phyloP scores from a whole-genome alignment of 345 rosid genomes.

The Gossypium mustelinum region DNA sequence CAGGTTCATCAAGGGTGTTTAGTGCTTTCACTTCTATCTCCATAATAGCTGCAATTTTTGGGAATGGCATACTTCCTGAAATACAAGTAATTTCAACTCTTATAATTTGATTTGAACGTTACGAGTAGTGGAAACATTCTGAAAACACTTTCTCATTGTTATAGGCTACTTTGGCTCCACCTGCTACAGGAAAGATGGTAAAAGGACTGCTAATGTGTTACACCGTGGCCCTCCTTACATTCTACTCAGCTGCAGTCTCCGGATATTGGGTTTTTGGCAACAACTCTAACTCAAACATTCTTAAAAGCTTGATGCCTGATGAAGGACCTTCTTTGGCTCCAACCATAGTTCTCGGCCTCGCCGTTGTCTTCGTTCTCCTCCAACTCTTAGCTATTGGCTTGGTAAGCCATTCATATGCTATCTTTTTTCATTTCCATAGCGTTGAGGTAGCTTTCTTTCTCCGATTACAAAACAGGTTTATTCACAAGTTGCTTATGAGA shows the following conservation, averaged over 20 bases:
- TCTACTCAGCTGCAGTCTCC: constrained; percentile 73
- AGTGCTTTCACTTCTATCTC: constrained; percentile 92
- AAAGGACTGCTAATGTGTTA: constrained; percentile 91
- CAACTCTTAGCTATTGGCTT: constrained; percentile 96
- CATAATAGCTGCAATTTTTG: constrained; percentile 85
- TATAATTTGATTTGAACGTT: neutral
- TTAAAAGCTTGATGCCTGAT: constrained; percentile 84
- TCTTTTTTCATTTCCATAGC: neutral
- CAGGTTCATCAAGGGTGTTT: constrained; percentile 56
- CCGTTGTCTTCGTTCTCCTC: constrained; percentile 66
- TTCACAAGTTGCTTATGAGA: constrained; percentile 96
- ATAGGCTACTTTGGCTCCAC: constrained; percentile 98
- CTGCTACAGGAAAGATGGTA: constrained; percentile 94
- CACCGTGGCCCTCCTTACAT: constrained; percentile 60
- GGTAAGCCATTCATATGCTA: constrained; percentile 38
- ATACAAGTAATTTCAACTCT: constrained; percentile 53
- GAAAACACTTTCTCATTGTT: constrained; percentile 3
- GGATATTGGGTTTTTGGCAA: constrained; percentile 85
- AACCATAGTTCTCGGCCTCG: constrained; percentile 66
- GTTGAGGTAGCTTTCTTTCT: neutral
- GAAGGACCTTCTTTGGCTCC: constrained; percentile 78
- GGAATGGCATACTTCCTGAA: constrained; percentile 97
- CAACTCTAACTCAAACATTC: constrained; percentile 71
- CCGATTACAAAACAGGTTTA: constrained; percentile 52
- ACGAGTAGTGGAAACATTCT: neutral